Conservation (phyloP, 176 grass and related monocot genomes). For the Poa annua region DNA sequence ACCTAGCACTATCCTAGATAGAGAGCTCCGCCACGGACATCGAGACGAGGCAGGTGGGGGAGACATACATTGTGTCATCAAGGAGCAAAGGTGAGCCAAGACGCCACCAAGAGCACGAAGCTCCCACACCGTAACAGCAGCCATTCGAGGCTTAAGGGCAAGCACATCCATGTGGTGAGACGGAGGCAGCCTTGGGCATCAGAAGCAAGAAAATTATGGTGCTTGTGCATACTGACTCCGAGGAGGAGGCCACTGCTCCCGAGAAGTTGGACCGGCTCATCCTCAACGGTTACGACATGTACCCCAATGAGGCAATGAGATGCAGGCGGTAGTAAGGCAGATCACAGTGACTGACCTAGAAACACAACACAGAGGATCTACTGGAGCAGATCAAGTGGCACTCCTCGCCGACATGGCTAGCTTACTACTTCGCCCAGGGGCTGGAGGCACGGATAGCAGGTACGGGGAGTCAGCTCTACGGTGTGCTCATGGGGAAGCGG, state of each 20-base stretch:
- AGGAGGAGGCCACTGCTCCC: slow-evolving; percentile 19
- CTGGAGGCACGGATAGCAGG: slow-evolving; percentile 53
- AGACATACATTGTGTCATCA: too few species aligned
- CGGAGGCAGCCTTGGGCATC: background rate
- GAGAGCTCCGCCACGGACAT: too few species aligned
- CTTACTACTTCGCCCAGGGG: slow-evolving; percentile 59
- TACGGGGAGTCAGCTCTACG: slow-evolving; percentile 52
- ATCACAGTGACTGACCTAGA: slow-evolving; percentile 47
- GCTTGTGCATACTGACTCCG: slow-evolving; percentile 9
- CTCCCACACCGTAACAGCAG: too few species aligned
- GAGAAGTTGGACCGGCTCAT: slow-evolving; percentile 57
- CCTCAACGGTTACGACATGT: slow-evolving; percentile 20
- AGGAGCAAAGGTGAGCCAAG: too few species aligned
- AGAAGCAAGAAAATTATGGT: slow-evolving; percentile 13
- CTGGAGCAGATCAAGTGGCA: slow-evolving; percentile 47
- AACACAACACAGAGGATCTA: too few species aligned
- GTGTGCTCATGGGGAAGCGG: slow-evolving; percentile 45
- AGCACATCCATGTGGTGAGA: too few species aligned
- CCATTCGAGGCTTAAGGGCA: too few species aligned
- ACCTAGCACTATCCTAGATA: too few species aligned
- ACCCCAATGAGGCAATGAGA: background rate
- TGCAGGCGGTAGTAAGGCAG: slow-evolving; percentile 4
- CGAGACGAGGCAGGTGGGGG: too few species aligned
- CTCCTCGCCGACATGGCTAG: slow-evolving; percentile 42
- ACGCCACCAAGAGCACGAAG: too few species aligned